Evolutionary conservation across 2,329 filamentous ascomycete genomes (phyloP).

Genomic region (Hypoxylon rubiginosum): DNA sequence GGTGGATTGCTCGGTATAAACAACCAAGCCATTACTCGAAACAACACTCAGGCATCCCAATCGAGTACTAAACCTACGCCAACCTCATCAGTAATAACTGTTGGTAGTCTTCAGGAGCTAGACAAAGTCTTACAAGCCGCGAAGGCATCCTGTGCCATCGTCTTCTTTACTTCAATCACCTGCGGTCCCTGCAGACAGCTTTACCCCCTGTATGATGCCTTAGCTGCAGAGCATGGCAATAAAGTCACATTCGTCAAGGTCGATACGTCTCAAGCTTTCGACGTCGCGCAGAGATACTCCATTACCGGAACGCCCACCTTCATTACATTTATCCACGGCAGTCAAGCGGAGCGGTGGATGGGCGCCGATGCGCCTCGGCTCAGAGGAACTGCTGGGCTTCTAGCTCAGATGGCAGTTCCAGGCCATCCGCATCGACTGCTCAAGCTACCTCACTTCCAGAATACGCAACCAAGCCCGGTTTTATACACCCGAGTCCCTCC

Average conservation of each 20-base stretch:
- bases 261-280: slow-evolving; percentile 77
- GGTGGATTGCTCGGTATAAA: slow-evolving; percentile 66
- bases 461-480: slow-evolving; percentile 74
- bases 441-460: slow-evolving; percentile 77
- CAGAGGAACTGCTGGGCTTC: slow-evolving; percentile 77
- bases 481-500: slow-evolving; percentile 84
- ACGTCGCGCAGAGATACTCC: slow-evolving; percentile 73
- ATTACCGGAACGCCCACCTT: slow-evolving; percentile 89
- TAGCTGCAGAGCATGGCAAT: slow-evolving; percentile 79
- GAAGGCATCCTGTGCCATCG: slow-evolving; percentile 76
- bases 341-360: slow-evolving; percentile 83
- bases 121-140: slow-evolving; percentile 72
- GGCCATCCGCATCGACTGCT: slow-evolving; percentile 81
- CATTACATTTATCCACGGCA: slow-evolving; percentile 82
- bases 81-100: slow-evolving; percentile 66
- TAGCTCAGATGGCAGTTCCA: slow-evolving; percentile 81
- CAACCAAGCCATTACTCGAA: slow-evolving; percentile 48
- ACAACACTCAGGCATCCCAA: slow-evolving; percentile 50
- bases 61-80: slow-evolving; percentile 16
- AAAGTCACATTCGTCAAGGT: slow-evolving; percentile 84
- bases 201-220: slow-evolving; percentile 84
- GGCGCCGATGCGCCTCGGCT: slow-evolving; percentile 79
- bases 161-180: slow-evolving; percentile 93
- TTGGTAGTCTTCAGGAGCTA: slow-evolving; percentile 71
- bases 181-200: slow-evolving; percentile 87